Evolutionary conservation across 495 filamentous ascomycete species (phyloP), one percentile per base, ranked within the genome.

Genomic region (Penicillium egyptiacum): DNA sequence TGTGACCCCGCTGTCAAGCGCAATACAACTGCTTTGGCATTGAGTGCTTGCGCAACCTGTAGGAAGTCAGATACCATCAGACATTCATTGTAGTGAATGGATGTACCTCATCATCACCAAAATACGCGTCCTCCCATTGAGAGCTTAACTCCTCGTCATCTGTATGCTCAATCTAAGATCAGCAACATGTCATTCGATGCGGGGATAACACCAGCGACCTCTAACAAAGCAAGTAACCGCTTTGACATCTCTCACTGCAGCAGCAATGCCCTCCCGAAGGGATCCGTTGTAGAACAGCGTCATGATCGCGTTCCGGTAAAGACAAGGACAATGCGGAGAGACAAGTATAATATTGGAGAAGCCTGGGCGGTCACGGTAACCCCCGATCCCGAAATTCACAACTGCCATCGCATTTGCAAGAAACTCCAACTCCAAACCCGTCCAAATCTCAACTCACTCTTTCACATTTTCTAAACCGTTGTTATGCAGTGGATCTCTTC

Each of bases 231-330:
- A 91, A 44, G 81, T 80, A 5, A 92, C 83, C 12, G 81, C 70
- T 61, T 87, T 87, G 25, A 69, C 64, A 65, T 90, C 75, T 48
- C 82, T 81, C 11, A 97, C 73, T 19, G 94, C 91, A 22, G 81
- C 70, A 7, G 80, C 75, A 62, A 98, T 93, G 46, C 90, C 93
- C 50, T 85, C 83, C 63, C 93, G 86, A 7, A 96, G 72, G 56
- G 81, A 83, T 20, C 92, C 93, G 48, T 86, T 54, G 64, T 87
- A 94, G 72, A 97, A 98, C 80, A 93, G 88, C 5, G 56, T 62
- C 60, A 64, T 64, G 26, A 57, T 62, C 37, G 58, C 56, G 65
- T 60, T 17, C 31, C 49, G 35, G 17, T 55, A 40, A 16, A 17
- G 26, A 44, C 19, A 26, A 39, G 22, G 20, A n/a, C 19, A 20